phyloP scores from a whole-genome alignment of 345 rosid genomes.

The Nasturtium officinale region DNA sequence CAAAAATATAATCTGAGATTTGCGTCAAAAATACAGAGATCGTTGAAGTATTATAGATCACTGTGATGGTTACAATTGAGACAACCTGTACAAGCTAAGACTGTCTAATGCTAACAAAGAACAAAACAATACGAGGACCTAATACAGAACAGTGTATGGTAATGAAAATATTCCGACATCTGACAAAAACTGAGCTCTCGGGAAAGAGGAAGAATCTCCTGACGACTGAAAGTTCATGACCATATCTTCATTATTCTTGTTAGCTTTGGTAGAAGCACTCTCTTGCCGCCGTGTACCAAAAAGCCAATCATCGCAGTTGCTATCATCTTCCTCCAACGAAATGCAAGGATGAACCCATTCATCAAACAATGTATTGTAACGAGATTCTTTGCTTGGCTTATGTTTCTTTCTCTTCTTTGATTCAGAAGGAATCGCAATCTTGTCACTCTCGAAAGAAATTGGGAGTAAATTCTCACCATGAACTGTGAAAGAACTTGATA shows the following conservation, averaged over 20 bases:
- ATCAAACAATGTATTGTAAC: conserved; percentile 45
- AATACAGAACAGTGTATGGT: conserved; percentile 67
- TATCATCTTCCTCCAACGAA: background rate
- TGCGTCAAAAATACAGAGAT: conserved; percentile 5
- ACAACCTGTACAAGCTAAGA: conserved; percentile 30
- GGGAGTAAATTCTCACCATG: conserved; percentile 1
- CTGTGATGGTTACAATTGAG: conserved; percentile 29
- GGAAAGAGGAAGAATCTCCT: conserved; percentile 30
- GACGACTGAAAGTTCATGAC: background rate
- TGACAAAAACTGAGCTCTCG: conserved; percentile 45
- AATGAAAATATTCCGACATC: conserved; percentile 57
- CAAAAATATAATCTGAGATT: background rate
- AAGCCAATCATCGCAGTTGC: conserved; percentile 63
- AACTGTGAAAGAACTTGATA: background rate
- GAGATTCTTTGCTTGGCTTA: conserved; percentile 23
- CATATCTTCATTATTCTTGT: background rate
- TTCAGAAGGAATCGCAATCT: background rate
- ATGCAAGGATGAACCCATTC: conserved; percentile 50
- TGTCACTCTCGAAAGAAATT: background rate
- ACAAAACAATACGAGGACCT: conserved; percentile 23
- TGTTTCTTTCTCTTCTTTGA: conserved; percentile 22
- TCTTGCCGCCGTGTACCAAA: conserved; percentile 30
- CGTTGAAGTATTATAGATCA: conserved; percentile 13
- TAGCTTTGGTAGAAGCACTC: background rate
- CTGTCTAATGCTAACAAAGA: conserved; percentile 25